A percentile compares a stretch with the other conserved stretches of the same genome.
phyloP scores from a whole-genome alignment of 2,329 filamentous ascomycete species.

The Colletotrichum incanum region DNA sequence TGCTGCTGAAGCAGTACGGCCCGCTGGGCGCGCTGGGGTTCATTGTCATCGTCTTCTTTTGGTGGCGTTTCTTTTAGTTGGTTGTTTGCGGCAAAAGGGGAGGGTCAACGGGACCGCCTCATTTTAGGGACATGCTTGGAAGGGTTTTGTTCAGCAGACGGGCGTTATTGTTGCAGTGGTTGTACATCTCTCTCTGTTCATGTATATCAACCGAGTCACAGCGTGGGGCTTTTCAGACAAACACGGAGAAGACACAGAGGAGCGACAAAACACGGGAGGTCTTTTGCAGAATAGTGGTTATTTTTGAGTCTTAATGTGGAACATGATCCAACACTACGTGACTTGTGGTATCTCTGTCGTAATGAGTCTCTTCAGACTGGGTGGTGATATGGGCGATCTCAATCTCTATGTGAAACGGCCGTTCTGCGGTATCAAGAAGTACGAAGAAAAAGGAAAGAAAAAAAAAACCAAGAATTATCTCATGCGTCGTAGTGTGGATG shows the following conservation, averaged over 20 bases:
- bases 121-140: neutral
- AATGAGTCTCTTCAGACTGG: slow-evolving; percentile 19
- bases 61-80: slow-evolving; percentile 89
- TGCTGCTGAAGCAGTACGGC: slow-evolving; percentile 96
- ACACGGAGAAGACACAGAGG: neutral
- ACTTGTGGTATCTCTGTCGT: slow-evolving; percentile 28
- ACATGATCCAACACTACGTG: slow-evolving; percentile 32
- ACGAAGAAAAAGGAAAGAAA: slow-evolving; percentile 17
- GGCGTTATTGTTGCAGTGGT: neutral
- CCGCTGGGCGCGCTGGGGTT: slow-evolving; percentile 87
- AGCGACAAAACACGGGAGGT: slow-evolving; percentile 18
- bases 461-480: slow-evolving; percentile 17
- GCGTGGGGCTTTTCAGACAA: neutral
- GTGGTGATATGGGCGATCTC: slow-evolving; percentile 8
- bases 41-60: slow-evolving; percentile 88
- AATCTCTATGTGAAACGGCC: neutral
- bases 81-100: neutral
- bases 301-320: slow-evolving; percentile 38
- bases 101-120: neutral
- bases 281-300: slow-evolving; percentile 25
- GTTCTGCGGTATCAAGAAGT: slow-evolving; percentile 24
- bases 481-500: slow-evolving; percentile 28
- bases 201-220: slow-evolving; percentile 22
- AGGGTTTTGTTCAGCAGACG: neutral
- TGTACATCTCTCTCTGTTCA: slow-evolving; percentile 11